Evolutionary conservation across 352 stramenopile genomes (phyloP).

Genomic region (Globisporangium nodosum): DNA sequence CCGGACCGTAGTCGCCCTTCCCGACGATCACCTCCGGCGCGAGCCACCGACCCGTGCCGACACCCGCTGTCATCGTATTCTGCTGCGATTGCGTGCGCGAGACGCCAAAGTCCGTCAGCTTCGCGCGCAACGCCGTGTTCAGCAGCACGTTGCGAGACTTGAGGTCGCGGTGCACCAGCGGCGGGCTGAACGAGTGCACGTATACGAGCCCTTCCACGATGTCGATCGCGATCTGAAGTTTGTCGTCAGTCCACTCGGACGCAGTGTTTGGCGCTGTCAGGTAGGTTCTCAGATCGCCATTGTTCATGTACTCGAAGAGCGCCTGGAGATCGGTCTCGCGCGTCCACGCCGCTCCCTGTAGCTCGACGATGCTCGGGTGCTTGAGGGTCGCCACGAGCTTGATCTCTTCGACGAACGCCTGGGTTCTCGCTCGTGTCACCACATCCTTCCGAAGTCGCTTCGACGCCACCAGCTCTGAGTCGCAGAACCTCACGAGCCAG

Average conservation of each 20-base stretch:
- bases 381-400: neutral
- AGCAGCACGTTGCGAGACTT: constrained; percentile 26
- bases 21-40: constrained; percentile 17
- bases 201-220: constrained; percentile 24
- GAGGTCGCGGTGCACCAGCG: constrained; percentile 11
- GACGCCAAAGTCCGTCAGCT: constrained; percentile 22
- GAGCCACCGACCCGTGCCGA: neutral
- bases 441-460: neutral
- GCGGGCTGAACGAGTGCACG: constrained; percentile 16
- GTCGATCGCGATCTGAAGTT: constrained; percentile 10
- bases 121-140: neutral
- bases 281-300: too few species aligned
- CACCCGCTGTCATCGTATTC: neutral
- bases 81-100: constrained; percentile 5
- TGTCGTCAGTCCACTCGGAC: too few species aligned
- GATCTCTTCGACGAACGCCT: neutral
- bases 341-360: neutral
- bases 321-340: neutral
- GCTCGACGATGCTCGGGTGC: neutral
- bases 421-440: neutral
- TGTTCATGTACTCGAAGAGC: neutral
- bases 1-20: constrained; percentile 16
- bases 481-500: neutral
- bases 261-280: too few species aligned
- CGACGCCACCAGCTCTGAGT: neutral